Evolutionary conservation across 2,329 filamentous ascomycete species (phyloP).

Genomic region (Biscogniauxia marginata): DNA sequence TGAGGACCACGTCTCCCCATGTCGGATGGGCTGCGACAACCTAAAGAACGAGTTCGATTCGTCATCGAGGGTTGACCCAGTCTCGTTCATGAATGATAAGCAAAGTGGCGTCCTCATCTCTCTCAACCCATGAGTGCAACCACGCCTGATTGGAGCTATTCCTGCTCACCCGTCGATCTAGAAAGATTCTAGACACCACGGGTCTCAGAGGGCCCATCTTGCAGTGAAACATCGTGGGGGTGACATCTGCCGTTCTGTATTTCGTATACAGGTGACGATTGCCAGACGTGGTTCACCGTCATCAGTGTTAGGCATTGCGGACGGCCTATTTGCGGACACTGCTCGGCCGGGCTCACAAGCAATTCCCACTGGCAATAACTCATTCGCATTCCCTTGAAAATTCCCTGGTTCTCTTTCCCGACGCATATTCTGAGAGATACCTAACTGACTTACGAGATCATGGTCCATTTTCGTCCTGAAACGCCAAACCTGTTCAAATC

Average conservation of each 20-base stretch:
- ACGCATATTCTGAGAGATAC: neutral
- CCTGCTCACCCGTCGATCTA: constrained; percentile 20
- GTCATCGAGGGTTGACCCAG: constrained; percentile 2
- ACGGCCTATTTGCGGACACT: neutral
- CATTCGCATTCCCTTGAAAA: neutral
- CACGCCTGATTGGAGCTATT: constrained; percentile 14
- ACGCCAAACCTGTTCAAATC: neutral
- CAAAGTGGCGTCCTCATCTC: constrained; percentile 11
- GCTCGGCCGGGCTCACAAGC: neutral
- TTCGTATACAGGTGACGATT: neutral
- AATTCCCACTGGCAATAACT: constrained; percentile 1
- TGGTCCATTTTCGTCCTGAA: neutral
- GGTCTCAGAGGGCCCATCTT: constrained; percentile 18
- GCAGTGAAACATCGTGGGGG: constrained; percentile 24
- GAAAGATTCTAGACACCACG: constrained; percentile 27
- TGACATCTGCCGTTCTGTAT: neutral
- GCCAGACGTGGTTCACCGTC: constrained; percentile 12
- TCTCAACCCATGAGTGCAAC: constrained; percentile 5
- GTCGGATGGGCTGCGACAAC: neutral
- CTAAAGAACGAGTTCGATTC: neutral
- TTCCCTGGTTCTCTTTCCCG: neutral
- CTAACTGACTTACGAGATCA: neutral
- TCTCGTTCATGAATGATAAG: constrained; percentile 19
- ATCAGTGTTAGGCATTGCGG: constrained; percentile 2
- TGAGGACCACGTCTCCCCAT: neutral